These are phyloP conservation scores for Volvox africanus DNA, from an alignment of 139 green algal genomes.

Conservation along the genomic window DNA sequence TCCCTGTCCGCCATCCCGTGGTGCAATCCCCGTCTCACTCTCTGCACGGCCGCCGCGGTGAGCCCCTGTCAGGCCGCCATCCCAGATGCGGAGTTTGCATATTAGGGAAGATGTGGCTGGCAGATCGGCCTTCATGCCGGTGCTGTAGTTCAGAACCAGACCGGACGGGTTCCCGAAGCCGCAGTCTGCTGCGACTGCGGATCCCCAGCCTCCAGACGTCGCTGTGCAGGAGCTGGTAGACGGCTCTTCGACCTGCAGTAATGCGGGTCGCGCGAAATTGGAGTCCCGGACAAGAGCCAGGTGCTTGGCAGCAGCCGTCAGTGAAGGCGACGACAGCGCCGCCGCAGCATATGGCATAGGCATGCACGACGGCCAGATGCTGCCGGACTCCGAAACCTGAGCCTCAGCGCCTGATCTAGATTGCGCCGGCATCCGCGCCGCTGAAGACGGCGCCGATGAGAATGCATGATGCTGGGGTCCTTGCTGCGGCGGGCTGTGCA, in stretches of 20 bases:
- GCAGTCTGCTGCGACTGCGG: not conserved
- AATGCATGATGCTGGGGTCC: not conserved
- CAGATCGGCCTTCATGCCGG: not conserved
- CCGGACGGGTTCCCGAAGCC: not conserved
- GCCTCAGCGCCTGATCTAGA: too few relatives aligned
- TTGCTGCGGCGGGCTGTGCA: too few relatives aligned
- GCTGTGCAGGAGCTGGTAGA: not conserved
- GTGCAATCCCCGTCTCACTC: too few relatives aligned
- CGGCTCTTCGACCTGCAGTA: not conserved
- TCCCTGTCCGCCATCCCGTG: not conserved
- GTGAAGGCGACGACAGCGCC: not conserved
- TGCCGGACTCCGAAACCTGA: not conserved
- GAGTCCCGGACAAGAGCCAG: not conserved
- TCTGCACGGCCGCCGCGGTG: not conserved
- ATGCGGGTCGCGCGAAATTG: not conserved
- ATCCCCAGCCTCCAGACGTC: not conserved
- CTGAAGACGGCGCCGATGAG: not conserved
- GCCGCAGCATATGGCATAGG: not conserved
- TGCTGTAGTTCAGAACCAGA: not conserved
- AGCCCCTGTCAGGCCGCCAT: not conserved
- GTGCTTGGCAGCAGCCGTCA: not conserved
- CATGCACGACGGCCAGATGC: not conserved
- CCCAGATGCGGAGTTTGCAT: not conserved
- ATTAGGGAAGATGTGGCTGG: not conserved
- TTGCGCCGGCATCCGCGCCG: not conserved